Percentiles rank a stretch among this genome's conserved stretches.
Conservation (phyloP, 345 rosid genomes). For the Fremontodendron californicum region DNA sequence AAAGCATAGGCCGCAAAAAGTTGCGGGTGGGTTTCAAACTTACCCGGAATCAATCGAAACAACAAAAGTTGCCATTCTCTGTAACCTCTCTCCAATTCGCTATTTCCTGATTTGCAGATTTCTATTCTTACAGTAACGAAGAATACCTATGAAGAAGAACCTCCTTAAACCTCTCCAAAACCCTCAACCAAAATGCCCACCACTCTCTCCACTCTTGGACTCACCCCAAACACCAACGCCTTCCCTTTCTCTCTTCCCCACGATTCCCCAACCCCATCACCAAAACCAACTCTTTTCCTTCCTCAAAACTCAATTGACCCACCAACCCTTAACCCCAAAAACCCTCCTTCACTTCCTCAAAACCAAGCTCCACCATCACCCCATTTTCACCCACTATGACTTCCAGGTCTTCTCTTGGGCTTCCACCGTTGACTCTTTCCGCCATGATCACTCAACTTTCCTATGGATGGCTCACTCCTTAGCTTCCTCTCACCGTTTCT, state of each 20-base stretch:
- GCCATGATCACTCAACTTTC: slow-evolving; percentile 73
- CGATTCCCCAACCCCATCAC: slow-evolving; percentile 27
- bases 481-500: slow-evolving; percentile 56
- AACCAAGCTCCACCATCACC: slow-evolving; percentile 70
- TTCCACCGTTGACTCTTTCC: slow-evolving; percentile 63
- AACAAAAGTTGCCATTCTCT: not conserved
- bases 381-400: slow-evolving; percentile 68
- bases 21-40: not conserved
- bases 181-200: slow-evolving; percentile 25
- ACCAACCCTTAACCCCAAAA: slow-evolving; percentile 44
- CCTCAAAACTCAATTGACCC: slow-evolving; percentile 55
- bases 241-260: slow-evolving; percentile 57
- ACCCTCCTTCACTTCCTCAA: slow-evolving; percentile 65
- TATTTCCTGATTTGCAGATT: not conserved
- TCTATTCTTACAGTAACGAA: not conserved
- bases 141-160: slow-evolving; percentile 40
- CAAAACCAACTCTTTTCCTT: slow-evolving; percentile 42
- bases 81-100: not conserved
- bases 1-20: not conserved
- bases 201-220: slow-evolving; percentile 36
- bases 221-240: slow-evolving; percentile 52
- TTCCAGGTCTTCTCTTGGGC: slow-evolving; percentile 78
- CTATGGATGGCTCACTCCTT: slow-evolving; percentile 77
- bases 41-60: not conserved
- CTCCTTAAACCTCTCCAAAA: slow-evolving; percentile 32